Conservation (phyloP, 1,284 basidiomycete genomes). For the Marasmius sp. region DNA sequence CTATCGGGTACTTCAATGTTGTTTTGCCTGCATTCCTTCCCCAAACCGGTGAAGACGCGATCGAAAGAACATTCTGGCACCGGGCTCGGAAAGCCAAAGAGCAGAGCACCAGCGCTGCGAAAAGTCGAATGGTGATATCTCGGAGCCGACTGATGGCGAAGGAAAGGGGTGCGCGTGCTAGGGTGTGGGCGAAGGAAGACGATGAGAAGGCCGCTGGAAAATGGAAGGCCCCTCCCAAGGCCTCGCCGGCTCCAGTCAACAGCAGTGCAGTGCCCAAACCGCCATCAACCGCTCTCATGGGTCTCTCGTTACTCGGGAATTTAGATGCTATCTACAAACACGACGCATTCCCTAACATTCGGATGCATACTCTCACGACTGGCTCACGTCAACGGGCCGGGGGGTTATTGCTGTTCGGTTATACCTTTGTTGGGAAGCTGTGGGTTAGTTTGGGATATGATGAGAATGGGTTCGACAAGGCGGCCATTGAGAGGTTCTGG, state of each 20-base stretch:
- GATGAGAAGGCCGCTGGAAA: conserved; percentile 56
- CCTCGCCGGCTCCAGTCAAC: conserved; percentile 11
- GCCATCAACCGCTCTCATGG: conserved; percentile 65
- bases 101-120: conserved; percentile 64
- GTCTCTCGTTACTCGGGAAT: conserved; percentile 76
- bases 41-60: conserved; percentile 23
- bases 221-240: conserved; percentile 33
- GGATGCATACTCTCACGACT: conserved; percentile 71
- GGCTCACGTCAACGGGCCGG: conserved; percentile 74
- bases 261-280: conserved; percentile 23
- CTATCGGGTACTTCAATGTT: conserved; percentile 80
- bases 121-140: conserved; percentile 57
- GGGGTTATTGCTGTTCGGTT: conserved; percentile 74
- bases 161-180: conserved; percentile 57
- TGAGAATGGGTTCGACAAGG: conserved; percentile 64
- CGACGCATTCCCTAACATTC: conserved; percentile 47
- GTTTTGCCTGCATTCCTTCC: conserved; percentile 71
- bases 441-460: conserved; percentile 80
- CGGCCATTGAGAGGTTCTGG: conserved; percentile 59
- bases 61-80: conserved; percentile 63
- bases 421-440: conserved; percentile 70
- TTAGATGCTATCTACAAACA: conserved; percentile 79
- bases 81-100: conserved; percentile 66
- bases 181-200: conserved; percentile 69
- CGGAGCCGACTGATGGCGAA: conserved; percentile 64